Base-by-base conservation (phyloP, 1,284 basidiomycete species). In the Irpex sp. region DNA sequence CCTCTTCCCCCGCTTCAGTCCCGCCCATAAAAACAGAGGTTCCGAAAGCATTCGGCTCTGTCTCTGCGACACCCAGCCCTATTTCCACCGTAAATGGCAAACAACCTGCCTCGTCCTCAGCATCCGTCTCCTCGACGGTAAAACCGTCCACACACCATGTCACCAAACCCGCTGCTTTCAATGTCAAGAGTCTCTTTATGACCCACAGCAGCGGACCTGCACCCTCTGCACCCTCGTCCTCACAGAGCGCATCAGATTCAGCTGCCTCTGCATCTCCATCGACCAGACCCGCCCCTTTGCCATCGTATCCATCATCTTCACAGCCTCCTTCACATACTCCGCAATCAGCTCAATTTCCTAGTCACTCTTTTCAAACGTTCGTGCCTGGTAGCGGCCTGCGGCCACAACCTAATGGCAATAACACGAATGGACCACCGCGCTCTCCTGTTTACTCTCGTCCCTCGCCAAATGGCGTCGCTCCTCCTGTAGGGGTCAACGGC, bases 11-110 rank as follows among this genome's bases (percentile, higher is more conserved):
- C 49, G 86, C 87, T 59, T 74, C 83, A 59, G 81, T 83, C 50
- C 86, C 90, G 51, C 75, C 83, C 59, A 79, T 86, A 68, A 89
- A 86, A 78, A 77, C 83, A 63, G 90, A 92, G 70, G 84, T 80
- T 66, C 88, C 93, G 70, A 92, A 88, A 75, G 84, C 89, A 47
- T 94, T 94, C 75, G 92, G 93, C 70, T 81, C 88, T 19, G 85
- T 94, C 54, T 84, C 83, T 58, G 86, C 84, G 59, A 76, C 83
- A 60, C 83, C 82, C 53, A 77, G 71, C n/a, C 26, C 66, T 9
- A 53, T 65, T 5, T 46, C 68, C 4, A 57, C 66, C 31, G 76
- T 82, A 60, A 88, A 88, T 74, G 86, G 86, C 65, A 88, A 87
- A 58, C 62, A 66, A 51, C 62, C 69, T 6, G 50, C 63, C 47